Conservation (phyloP, 2,329 filamentous ascomycete species). For the Fusarium domesticum region DNA sequence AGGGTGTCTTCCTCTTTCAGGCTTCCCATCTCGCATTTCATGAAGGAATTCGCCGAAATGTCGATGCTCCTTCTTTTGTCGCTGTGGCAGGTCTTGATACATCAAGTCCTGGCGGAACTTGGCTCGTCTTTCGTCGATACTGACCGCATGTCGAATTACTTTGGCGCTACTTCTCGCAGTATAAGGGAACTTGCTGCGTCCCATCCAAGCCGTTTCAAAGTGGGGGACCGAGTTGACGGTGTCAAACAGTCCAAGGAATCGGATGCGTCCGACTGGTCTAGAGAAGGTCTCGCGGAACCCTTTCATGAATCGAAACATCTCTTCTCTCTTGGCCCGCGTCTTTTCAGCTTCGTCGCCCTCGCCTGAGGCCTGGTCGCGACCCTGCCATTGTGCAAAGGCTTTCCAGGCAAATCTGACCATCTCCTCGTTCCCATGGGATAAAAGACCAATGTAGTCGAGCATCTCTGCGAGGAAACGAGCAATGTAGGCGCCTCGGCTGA, state of each 20-base stretch:
- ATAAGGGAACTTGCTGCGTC: constrained; percentile 73
- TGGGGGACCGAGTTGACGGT: constrained; percentile 77
- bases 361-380: constrained; percentile 47
- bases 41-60: constrained; percentile 26
- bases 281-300: constrained; percentile 80
- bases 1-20: constrained; percentile 15
- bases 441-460: constrained; percentile 76
- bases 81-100: constrained; percentile 43
- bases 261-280: constrained; percentile 68
- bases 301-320: constrained; percentile 72
- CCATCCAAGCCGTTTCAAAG: constrained; percentile 76
- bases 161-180: constrained; percentile 55
- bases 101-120: constrained; percentile 72
- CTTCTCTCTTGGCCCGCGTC: constrained; percentile 40
- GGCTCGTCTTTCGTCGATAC: constrained; percentile 67
- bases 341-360: constrained; percentile 42
- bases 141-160: constrained; percentile 66
- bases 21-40: constrained; percentile 15
- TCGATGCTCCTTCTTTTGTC: constrained; percentile 17
- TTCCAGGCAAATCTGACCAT: constrained; percentile 84
- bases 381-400: constrained; percentile 72
- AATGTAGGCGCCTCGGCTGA: constrained; percentile 70
- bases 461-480: constrained; percentile 77
- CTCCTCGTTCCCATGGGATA: constrained; percentile 81
- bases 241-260: constrained; percentile 77